Percentiles rank a stretch among this genome's conserved stretches.
These are phyloP conservation scores for Thuja plicata DNA, from an alignment of 83 land plant genomes.

Conservation along the genomic window DNA sequence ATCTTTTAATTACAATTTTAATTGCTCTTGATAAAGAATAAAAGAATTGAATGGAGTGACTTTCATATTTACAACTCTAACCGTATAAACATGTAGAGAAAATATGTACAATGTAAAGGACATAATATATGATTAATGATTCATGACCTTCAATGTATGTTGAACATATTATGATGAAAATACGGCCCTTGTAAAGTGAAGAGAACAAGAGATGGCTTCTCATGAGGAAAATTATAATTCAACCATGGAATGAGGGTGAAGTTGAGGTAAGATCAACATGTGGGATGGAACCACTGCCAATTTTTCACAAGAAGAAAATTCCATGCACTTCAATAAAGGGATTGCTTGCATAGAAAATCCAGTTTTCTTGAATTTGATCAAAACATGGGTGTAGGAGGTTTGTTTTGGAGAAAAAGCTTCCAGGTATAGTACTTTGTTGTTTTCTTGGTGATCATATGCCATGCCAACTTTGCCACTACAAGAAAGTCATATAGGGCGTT, in stretches of 20 bases:
- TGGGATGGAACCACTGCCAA: not conserved
- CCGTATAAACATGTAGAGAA: not conserved
- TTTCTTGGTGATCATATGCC: not conserved
- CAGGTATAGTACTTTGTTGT: not conserved
- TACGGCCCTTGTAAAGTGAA: not conserved
- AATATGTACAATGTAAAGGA: not conserved
- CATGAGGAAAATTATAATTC: not conserved
- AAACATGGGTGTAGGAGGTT: not conserved
- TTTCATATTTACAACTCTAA: not conserved
- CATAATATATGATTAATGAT: not conserved
- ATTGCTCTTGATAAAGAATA: not conserved
- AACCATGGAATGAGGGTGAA: not conserved
- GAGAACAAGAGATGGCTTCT: not conserved
- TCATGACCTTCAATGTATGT: not conserved
- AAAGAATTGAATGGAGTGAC: not conserved
- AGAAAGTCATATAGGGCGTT: too few species aligned
- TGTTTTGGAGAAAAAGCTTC: not conserved
- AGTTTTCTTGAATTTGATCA: not conserved
- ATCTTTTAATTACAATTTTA: not conserved
- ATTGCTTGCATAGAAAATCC: not conserved
- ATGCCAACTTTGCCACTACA: not conserved
- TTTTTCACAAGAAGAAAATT: not conserved
- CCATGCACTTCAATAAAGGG: not conserved
- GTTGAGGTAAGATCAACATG: not conserved
- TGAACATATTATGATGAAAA: too few species aligned